Evolutionary conservation across 352 stramenopile genomes (phyloP), one percentile per base, ranked within the genome.

Genomic region (Globisporangium echinulatum): DNA sequence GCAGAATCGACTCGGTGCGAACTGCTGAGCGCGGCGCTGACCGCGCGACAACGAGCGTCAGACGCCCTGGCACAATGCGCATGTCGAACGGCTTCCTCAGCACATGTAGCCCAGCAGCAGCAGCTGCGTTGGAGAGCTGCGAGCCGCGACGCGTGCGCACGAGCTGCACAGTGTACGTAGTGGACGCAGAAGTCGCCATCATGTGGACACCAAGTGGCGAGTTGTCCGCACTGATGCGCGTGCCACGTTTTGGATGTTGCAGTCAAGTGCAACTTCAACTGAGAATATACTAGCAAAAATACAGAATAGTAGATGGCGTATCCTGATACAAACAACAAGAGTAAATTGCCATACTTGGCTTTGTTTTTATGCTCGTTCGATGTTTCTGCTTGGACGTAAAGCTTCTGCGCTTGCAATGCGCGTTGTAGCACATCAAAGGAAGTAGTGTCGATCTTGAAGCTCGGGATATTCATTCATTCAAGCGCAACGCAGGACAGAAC

Each of bases 151-250:
- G 66, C 37, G 38, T 51, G 48, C 63, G 58, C 55, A 83, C 72
- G 47, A 84, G 56, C 36, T 70, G 70, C 61, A 81, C 72, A 6
- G 52, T 33, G 49, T 77, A 79, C 33, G 19, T 11, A 33, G 2
- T 3, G 25, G 25, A 33, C 62, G 68, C 74, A 25, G 0, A 5
- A 5, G 25, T 25, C 9, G 54, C n/a, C 17, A n/a, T 63, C 5
- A 0, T 43, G 25, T 53, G 25, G 25, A 33, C 25, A 33, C 3
- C 25, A 33, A 33, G 25, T 33, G 25, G 25, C 25, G 25, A 33
- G 25, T 33, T 33, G 25, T 33, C 25, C 25, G 25, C 25, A 33
- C 25, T 33, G 25, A 33, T 33, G 25, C 25, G 25, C 25, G 2
- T 33, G 25, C 25, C 25, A 33, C 25, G 25, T 33, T 33, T 33